Conservation (phyloP, 371 early-diverging fungal genomes). For the Phascolomyces articulosus region DNA sequence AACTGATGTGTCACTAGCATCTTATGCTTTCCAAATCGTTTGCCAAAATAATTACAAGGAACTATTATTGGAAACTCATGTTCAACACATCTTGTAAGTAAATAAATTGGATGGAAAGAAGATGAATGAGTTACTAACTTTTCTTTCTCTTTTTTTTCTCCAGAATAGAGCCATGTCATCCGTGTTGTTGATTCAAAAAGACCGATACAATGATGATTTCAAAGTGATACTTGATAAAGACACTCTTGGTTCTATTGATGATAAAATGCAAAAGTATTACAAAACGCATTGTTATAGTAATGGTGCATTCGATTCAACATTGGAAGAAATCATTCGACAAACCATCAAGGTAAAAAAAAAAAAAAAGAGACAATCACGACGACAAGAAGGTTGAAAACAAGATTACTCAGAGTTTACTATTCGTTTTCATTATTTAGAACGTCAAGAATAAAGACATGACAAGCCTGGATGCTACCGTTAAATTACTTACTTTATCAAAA, state of each 20-base stretch:
- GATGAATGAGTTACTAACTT: background rate
- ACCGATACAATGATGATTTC: background rate
- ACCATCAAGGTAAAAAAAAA: background rate
- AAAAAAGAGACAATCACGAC: background rate
- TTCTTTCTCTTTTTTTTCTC: background rate
- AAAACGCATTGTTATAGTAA: background rate
- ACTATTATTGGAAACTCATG: background rate
- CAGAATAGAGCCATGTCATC: background rate
- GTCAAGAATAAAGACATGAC: background rate
- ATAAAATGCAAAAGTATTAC: background rate
- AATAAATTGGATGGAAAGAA: background rate
- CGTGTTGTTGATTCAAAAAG: background rate
- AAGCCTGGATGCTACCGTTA: background rate
- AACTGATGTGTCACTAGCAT: background rate
- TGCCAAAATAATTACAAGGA: background rate
- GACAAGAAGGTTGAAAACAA: background rate
- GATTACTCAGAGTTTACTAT: background rate
- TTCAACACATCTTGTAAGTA: slow-evolving; percentile 4
- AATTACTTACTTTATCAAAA: background rate
- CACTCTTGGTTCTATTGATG: background rate
- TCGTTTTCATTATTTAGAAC: background rate
- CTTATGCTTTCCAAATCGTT: background rate
- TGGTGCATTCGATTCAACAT: background rate
- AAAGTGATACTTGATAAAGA: background rate
- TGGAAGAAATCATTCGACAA: background rate